Conservation (phyloP, 1,284 basidiomycete genomes). For the Trichosporon ovoides region DNA sequence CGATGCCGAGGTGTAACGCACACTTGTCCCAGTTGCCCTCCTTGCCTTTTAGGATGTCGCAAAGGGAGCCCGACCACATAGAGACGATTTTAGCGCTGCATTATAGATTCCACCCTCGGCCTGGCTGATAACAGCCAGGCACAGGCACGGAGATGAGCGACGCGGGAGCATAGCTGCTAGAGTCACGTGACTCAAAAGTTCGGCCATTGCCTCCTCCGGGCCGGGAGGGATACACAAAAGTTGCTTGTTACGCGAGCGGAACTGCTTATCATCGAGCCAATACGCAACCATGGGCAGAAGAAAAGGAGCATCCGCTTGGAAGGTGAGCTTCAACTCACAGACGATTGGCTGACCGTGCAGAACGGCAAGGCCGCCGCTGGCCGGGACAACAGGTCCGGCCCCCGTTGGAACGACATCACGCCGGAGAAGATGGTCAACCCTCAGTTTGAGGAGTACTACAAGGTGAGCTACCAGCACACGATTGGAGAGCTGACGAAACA, state of each 20-base stretch:
- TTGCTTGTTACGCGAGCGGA: background rate
- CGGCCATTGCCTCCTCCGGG: too few relatives aligned
- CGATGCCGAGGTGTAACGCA: too few relatives aligned
- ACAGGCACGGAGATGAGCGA: too few relatives aligned
- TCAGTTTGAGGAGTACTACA: conserved; percentile 71
- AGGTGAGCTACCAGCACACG: conserved; percentile 24
- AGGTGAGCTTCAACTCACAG: background rate
- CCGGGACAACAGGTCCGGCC: conserved; percentile 1
- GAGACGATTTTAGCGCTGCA: too few relatives aligned
- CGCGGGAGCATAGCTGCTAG: too few relatives aligned
- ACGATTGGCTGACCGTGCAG: background rate
- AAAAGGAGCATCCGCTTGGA: conserved; percentile 4
- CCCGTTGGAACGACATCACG: conserved; percentile 23
- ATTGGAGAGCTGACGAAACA: conserved; percentile 11
- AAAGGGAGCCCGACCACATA: too few relatives aligned
- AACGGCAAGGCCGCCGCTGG: conserved; percentile 7
- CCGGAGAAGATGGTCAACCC: conserved; percentile 56
- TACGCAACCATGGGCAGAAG: background rate
- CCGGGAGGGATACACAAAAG: background rate
- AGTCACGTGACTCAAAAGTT: background rate
- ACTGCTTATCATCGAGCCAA: background rate
- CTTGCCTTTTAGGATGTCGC: too few relatives aligned
- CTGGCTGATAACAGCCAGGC: too few relatives aligned
- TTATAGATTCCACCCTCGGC: too few relatives aligned
- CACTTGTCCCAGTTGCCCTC: too few relatives aligned